phyloP scores from a whole-genome alignment of 179 eudicot species.

The Beta corolliflora region DNA sequence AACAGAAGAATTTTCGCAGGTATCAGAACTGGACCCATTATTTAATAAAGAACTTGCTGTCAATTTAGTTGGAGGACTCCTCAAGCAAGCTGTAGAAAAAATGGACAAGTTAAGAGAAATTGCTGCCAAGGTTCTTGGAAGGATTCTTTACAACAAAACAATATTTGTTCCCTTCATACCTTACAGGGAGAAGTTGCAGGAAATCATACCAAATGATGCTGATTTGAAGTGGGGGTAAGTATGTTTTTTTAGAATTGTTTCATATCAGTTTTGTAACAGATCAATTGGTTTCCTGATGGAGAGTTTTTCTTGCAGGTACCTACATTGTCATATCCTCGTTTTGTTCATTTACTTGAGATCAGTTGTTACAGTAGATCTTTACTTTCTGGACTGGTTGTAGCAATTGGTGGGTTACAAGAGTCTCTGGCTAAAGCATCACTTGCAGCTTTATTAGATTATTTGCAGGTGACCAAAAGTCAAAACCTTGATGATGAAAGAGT shows the following conservation, averaged over 20 bases:
- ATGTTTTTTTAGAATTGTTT: neutral
- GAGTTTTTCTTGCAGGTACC: conserved; percentile 68
- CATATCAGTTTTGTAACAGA: conserved; percentile 7
- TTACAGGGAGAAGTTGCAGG: conserved; percentile 61
- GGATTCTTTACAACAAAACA: conserved; percentile 62
- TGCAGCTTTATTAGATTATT: conserved; percentile 75
- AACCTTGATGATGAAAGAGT: conserved; percentile 31
- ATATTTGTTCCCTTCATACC: conserved; percentile 69
- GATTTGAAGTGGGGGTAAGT: conserved; percentile 82
- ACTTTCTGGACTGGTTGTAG: conserved; percentile 80
- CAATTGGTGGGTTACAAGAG: conserved; percentile 94
- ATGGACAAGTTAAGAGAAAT: conserved; percentile 91
- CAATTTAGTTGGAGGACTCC: conserved; percentile 65
- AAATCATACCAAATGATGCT: conserved; percentile 50
- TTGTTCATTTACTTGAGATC: conserved; percentile 66
- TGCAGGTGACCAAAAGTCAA: conserved; percentile 40
- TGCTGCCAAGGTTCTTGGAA: conserved; percentile 84
- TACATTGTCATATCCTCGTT: conserved; percentile 68
- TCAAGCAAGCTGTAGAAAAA: conserved; percentile 94
- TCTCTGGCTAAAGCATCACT: conserved; percentile 81
- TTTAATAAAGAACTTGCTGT: conserved; percentile 73
- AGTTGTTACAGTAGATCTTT: conserved; percentile 76
- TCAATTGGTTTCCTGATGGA: conserved; percentile 14
- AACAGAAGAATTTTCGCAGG: conserved; percentile 26
- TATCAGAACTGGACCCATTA: conserved; percentile 30